These are phyloP conservation scores for Beauveria varroae DNA, from an alignment of 2,329 filamentous ascomycete genomes.

Conservation along the genomic window DNA sequence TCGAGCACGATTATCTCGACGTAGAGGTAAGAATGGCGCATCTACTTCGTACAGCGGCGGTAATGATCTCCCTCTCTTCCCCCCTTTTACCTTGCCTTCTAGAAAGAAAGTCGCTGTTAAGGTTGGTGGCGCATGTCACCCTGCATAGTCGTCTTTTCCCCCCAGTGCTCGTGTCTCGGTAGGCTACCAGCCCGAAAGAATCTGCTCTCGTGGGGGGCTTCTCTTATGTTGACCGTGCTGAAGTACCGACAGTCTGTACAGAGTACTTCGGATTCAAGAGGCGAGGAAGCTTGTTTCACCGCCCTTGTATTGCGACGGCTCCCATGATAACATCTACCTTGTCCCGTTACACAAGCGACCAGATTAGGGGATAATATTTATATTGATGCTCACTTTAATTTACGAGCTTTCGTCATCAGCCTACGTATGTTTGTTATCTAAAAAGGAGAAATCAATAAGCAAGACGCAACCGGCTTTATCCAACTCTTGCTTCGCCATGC, in stretches of 20 bases:
- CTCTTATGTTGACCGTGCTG: background rate
- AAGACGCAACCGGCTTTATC: background rate
- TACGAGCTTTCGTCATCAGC: background rate
- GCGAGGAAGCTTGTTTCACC: background rate
- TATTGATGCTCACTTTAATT: background rate
- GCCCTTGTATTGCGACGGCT: background rate
- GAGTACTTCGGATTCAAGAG: background rate
- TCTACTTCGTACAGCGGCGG: too few relatives aligned
- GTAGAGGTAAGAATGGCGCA: background rate
- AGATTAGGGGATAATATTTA: background rate
- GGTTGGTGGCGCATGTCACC: background rate
- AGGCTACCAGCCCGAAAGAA: background rate
- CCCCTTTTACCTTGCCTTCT: background rate
- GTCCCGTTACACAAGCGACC: background rate
- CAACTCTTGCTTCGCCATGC: background rate
- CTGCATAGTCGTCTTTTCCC: background rate
- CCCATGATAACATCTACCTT: background rate
- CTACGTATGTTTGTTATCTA: background rate
- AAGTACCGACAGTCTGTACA: too few relatives aligned
- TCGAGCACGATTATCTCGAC: too few relatives aligned
- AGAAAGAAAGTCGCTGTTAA: background rate
- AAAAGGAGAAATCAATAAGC: background rate
- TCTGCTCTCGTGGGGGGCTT: background rate
- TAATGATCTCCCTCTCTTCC: too few relatives aligned
- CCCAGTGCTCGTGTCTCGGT: background rate